Evolutionary conservation across 2,329 filamentous ascomycete genomes (phyloP), one percentile per base, ranked within the genome.

Genomic region (Cylindrodendrum hubeiense): DNA sequence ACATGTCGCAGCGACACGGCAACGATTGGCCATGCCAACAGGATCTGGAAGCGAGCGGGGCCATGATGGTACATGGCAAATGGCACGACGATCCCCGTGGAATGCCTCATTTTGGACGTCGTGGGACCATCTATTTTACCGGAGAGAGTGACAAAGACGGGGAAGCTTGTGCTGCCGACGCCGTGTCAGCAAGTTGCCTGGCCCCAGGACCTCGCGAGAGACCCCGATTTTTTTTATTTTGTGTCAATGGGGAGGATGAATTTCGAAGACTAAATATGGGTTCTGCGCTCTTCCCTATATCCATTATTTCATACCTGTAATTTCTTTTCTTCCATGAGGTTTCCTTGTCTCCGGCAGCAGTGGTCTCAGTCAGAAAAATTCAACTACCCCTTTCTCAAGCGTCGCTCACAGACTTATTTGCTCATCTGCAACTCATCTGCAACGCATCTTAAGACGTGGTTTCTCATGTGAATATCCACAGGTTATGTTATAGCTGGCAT

Each of bases 231-330:
- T 72, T 72, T 63, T 63, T 68, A 21, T 58, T 72, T 67, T 65
- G 64, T 71, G 70, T 71, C 67, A 60, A 57, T 39, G 63, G 71
- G 71, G 67, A 71, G 71, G 71, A 71, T 68, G 68, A 70, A 60
- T 71, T 72, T 71, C 69, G 61, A 71, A 72, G 70, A 73, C 66
- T 65, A 74, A 72, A 69, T 70, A 71, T 61, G 63, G 70, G 68
- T 74, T 73, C 67, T 71, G 68, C 71, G 66, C 65, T 71, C 50
- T 69, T 72, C 60, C 43, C 60, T 74, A 74, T 73, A 73, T 74
- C 71, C 70, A 66, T 74, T 74, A 74, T 74, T 73, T 74, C 71
- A 69, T 71, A 71, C 49, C 69, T 74, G 71, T 74, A 74, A 74
- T 74, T 74, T 68, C 70, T 69, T 63, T 70, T 66, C 60, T 62